A percentile compares a stretch with the other conserved stretches of the same genome.
These are phyloP conservation scores for Aaosphaeria pasadenensis DNA, from an alignment of 2,329 filamentous ascomycete genomes.

Conservation along the genomic window DNA sequence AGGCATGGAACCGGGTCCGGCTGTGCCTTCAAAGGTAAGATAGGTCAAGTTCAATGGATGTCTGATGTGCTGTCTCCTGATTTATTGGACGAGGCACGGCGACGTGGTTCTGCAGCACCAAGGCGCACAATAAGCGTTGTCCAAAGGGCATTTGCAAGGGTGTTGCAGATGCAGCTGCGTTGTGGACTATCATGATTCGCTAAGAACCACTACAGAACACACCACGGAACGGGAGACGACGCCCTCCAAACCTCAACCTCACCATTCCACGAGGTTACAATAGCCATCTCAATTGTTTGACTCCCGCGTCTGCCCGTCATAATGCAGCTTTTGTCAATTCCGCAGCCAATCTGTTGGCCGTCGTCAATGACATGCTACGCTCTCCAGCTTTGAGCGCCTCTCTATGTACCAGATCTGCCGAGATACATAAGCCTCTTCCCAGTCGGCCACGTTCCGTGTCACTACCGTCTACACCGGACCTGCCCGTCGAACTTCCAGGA, in stretches of 20 bases:
- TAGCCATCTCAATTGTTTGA: conserved; percentile 12
- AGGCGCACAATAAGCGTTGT: conserved; percentile 14
- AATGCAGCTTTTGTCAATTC: conserved; percentile 26
- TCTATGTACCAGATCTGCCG: conserved; percentile 23
- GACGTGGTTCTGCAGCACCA: conserved; percentile 30
- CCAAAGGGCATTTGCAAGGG: conserved; percentile 16
- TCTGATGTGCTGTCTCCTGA: conserved; percentile 27
- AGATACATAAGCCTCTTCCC: conserved; percentile 33
- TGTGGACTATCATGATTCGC: conserved; percentile 31
- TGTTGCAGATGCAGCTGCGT: conserved; percentile 20
- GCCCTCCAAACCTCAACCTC: conserved; percentile 26
- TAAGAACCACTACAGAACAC: conserved; percentile 24
- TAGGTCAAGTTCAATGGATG: conserved; percentile 1
- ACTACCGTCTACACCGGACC: conserved; percentile 37
- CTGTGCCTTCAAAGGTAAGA: conserved; percentile 28
- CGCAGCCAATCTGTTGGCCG: conserved; percentile 36
- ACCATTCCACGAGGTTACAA: conserved; percentile 22
- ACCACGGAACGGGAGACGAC: conserved; percentile 16
- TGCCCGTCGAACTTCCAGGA: conserved; percentile 17
- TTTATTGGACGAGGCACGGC: conserved; percentile 20
- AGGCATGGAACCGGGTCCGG: conserved; percentile 8
- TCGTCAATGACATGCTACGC: conserved; percentile 43
- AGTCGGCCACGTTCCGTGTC: conserved; percentile 40
- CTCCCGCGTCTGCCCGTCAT: conserved; percentile 25
- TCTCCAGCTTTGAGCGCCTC: conserved; percentile 36